phyloP scores from a whole-genome alignment of 768 basidiomycete species.

The Lactarius tabidus region DNA sequence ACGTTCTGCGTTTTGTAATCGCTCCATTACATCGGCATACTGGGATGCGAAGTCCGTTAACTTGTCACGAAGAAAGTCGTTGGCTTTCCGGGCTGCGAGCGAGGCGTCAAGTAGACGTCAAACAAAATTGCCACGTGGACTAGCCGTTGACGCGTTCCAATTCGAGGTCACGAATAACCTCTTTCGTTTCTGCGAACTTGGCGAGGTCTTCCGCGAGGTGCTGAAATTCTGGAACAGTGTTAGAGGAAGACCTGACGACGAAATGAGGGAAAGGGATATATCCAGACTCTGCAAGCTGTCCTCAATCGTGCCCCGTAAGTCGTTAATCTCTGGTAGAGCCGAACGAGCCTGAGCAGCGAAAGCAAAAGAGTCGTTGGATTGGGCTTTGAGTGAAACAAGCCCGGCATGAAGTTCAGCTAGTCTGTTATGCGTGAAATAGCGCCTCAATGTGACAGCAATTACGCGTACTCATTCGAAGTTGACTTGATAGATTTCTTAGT shows the following conservation, averaged over 20 bases:
- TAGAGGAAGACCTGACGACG: not conserved
- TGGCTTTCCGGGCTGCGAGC: constrained; percentile 23
- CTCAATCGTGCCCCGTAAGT: constrained; percentile 15
- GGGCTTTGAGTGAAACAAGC: constrained; percentile 21
- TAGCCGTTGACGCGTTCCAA: constrained; percentile 18
- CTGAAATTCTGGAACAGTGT: constrained; percentile 14
- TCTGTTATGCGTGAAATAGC: constrained; percentile 10
- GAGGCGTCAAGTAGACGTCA: not conserved
- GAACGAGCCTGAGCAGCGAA: constrained; percentile 22
- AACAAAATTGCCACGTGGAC: not conserved
- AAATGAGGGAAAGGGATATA: not conserved
- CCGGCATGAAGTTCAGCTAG: constrained; percentile 18
- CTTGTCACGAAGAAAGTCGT: constrained; percentile 26
- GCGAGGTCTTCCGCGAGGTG: constrained; percentile 15
- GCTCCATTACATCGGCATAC: constrained; percentile 21
- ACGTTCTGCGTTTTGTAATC: constrained; percentile 14
- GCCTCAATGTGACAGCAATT: not conserved
- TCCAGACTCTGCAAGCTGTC: constrained; percentile 18
- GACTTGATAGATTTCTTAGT: constrained; percentile 14
- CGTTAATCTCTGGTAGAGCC: constrained; percentile 17
- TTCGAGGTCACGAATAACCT: constrained; percentile 19
- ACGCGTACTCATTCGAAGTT: constrained; percentile 14
- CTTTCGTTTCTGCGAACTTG: constrained; percentile 16
- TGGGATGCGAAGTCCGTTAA: constrained; percentile 26
- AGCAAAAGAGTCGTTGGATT: constrained; percentile 22